Conservation (phyloP, 2,329 filamentous ascomycete genomes). For the Penicillium sp. region DNA sequence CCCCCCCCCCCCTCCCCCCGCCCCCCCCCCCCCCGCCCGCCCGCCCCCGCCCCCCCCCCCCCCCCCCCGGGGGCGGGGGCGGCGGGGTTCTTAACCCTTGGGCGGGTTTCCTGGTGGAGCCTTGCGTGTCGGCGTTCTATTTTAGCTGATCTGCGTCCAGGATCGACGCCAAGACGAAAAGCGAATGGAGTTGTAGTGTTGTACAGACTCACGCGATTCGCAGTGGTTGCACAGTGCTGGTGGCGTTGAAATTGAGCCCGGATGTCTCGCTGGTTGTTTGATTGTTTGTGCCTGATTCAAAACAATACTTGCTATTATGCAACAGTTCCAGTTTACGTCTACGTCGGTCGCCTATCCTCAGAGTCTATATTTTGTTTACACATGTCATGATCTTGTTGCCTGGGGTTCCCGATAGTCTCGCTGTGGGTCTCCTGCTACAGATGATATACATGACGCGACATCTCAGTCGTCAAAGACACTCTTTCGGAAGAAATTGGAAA, state of each 20-base stretch:
- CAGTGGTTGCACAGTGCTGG: background rate
- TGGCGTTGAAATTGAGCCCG: slow-evolving; percentile 5
- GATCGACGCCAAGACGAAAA: slow-evolving; percentile 25
- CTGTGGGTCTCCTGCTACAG: background rate
- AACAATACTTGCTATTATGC: background rate
- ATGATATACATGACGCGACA: background rate
- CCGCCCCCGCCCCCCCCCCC: too few species aligned
- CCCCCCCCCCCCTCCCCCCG: too few species aligned
- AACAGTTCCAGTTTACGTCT: background rate
- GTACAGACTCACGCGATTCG: too few species aligned
- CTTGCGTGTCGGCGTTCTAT: slow-evolving; percentile 21
- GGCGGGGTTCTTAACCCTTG: slow-evolving; percentile 22
- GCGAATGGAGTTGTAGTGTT: slow-evolving; percentile 6
- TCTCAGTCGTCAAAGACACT: slow-evolving; percentile 55
- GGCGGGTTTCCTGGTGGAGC: slow-evolving; percentile 17
- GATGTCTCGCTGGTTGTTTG: slow-evolving; percentile 7
- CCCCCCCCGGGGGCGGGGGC: too few species aligned
- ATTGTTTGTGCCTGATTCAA: background rate
- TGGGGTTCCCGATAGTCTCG: background rate
- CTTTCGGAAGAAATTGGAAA: slow-evolving; percentile 77
- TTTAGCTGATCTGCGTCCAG: slow-evolving; percentile 19
- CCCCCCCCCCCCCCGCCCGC: too few species aligned
- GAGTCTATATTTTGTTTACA: background rate
- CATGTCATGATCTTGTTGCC: background rate
- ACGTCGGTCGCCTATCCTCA: background rate